These are phyloP conservation scores for Solanum hybrid DNA, from an alignment of 305 asterid species.

Conservation along the genomic window DNA sequence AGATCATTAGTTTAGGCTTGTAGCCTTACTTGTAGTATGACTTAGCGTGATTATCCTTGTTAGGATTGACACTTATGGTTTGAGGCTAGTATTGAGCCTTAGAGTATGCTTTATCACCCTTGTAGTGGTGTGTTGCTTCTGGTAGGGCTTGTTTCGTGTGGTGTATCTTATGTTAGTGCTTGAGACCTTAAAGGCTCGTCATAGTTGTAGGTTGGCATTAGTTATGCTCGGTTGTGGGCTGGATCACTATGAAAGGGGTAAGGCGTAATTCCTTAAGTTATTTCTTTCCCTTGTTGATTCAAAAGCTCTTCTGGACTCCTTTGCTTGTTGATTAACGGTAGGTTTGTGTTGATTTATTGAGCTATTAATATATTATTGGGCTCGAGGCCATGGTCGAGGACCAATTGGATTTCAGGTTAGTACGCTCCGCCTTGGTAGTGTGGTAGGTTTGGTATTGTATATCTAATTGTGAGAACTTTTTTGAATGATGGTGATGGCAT, in stretches of 20 bases:
- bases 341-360: not conserved
- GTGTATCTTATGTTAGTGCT: not conserved
- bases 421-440: not conserved
- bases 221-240: not conserved
- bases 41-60: not conserved
- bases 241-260: not conserved
- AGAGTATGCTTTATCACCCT: not conserved
- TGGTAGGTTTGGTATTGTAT: not conserved
- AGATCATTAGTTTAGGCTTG: not conserved
- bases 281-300: not conserved
- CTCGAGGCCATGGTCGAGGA: not conserved
- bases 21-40: not conserved
- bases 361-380: not conserved
- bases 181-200: not conserved
- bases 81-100: not conserved
- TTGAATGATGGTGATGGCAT: not conserved
- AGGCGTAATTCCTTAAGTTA: not conserved
- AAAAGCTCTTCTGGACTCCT: not conserved
- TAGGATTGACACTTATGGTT: not conserved
- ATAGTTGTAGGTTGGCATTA: not conserved
- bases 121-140: not conserved
- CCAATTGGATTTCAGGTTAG: not conserved
- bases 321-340: not conserved
- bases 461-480: not conserved
- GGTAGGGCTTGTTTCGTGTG: not conserved